Evolutionary conservation across 2,329 filamentous ascomycete species (phyloP).

Genomic region (Diaporthe caulivora): DNA sequence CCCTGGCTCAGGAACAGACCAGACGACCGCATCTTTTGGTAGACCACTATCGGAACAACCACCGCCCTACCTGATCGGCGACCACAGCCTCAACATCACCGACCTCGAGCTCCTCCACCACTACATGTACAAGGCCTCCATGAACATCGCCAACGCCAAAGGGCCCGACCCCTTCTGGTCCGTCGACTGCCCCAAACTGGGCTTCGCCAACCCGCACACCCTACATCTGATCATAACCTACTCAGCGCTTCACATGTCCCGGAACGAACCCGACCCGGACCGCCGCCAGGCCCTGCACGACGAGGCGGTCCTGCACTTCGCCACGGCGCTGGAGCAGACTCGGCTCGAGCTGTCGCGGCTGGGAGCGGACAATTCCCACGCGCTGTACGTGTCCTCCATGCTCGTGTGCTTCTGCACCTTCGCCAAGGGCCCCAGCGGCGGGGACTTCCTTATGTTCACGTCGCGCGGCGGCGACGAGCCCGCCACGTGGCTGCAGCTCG

Average conservation of each 20-base stretch:
- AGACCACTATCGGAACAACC: background rate
- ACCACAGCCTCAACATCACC: constrained; percentile 39
- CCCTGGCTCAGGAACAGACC: background rate
- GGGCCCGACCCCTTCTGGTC: constrained; percentile 38
- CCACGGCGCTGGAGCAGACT: constrained; percentile 19
- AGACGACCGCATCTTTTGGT: background rate
- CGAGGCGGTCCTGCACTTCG: constrained; percentile 22
- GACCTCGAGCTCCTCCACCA: constrained; percentile 46
- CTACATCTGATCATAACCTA: constrained; percentile 45
- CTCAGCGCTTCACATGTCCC: constrained; percentile 42
- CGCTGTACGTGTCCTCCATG: constrained; percentile 43
- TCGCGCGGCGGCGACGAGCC: constrained; percentile 29
- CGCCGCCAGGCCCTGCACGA: background rate
- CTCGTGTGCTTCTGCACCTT: constrained; percentile 40
- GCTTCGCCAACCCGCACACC: constrained; percentile 43
- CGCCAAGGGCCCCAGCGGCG: constrained; percentile 32
- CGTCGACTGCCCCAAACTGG: constrained; percentile 42
- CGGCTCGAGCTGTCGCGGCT: constrained; percentile 40
- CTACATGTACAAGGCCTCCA: constrained; percentile 42
- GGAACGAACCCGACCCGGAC: constrained; percentile 13
- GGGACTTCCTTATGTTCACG: constrained; percentile 38
- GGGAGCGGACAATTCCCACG: constrained; percentile 41
- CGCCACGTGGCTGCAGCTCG: constrained; percentile 37
- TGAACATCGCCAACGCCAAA: constrained; percentile 39
- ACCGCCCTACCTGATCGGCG: constrained; percentile 11